phyloP scores from a whole-genome alignment of 2,329 filamentous ascomycete genomes.

The Botrytis byssoidea region DNA sequence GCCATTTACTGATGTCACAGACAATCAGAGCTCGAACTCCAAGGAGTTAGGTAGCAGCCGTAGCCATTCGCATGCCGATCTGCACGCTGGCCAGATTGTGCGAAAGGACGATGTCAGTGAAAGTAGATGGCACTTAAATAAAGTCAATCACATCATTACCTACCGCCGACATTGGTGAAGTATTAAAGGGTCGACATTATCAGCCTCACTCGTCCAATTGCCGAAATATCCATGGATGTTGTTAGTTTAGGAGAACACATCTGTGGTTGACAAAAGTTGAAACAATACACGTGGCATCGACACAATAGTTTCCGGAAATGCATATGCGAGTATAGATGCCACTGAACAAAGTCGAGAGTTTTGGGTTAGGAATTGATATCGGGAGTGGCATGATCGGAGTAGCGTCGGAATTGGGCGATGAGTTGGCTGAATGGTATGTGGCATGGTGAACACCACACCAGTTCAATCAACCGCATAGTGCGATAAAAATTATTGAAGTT shows the following conservation, averaged over 20 bases:
- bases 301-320: neutral
- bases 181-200: neutral
- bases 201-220: neutral
- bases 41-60: neutral
- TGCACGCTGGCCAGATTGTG: neutral
- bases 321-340: neutral
- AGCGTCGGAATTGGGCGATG: conserved; percentile 13
- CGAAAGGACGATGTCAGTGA: neutral
- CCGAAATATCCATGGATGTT: neutral
- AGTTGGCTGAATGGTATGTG: conserved; percentile 18
- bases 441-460: conserved; percentile 14
- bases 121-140: neutral
- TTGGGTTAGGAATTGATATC: neutral
- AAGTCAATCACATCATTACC: neutral
- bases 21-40: neutral
- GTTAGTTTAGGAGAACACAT: neutral
- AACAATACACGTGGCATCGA: conserved; percentile 17
- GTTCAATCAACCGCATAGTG: conserved; percentile 4
- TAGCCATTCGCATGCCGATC: neutral
- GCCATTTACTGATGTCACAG: neutral
- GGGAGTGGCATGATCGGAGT: conserved; percentile 1
- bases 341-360: neutral
- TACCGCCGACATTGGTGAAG: neutral
- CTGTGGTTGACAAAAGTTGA: neutral
- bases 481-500: neutral